A percentile compares a stretch with the other conserved stretches of the same genome.
These are phyloP conservation scores for Schizopora paradoxa DNA, from an alignment of 1,284 basidiomycete genomes.

Conservation along the genomic window DNA sequence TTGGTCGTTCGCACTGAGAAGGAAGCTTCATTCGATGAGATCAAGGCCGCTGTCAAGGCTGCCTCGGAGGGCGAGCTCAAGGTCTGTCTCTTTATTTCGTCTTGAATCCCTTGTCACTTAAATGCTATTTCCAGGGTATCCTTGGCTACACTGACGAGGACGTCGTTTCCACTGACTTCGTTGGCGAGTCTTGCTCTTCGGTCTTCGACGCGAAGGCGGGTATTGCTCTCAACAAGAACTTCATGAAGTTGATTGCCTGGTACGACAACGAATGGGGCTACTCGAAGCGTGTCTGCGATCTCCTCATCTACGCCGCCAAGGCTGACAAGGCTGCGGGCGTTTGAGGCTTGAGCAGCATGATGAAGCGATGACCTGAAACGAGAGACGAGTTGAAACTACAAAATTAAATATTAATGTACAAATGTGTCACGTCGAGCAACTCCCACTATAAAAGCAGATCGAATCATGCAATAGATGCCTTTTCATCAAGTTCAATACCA, in stretches of 20 bases:
- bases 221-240: constrained; percentile 89
- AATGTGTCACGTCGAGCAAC: no score
- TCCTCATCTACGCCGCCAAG: constrained; percentile 79
- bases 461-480: no score
- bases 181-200: constrained; percentile 73
- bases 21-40: constrained; percentile 80
- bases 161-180: constrained; percentile 93
- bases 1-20: constrained; percentile 93
- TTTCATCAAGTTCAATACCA: no score
- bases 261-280: constrained; percentile 98
- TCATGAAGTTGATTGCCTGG: constrained; percentile 95
- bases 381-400: no score
- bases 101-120: neutral
- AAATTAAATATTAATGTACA: no score
- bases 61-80: constrained; percentile 71
- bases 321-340: constrained; percentile 41
- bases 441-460: no score
- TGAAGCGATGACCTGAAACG: neutral
- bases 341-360: constrained; percentile 1
- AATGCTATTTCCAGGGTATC: constrained; percentile 57
- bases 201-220: constrained; percentile 94
- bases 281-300: constrained; percentile 91
- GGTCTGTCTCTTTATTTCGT: constrained; percentile 11
- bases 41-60: constrained; percentile 84
- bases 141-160: constrained; percentile 93